These are phyloP conservation scores for Phytophthora europaea DNA, from an alignment of 352 stramenopile species.

Conservation along the genomic window DNA sequence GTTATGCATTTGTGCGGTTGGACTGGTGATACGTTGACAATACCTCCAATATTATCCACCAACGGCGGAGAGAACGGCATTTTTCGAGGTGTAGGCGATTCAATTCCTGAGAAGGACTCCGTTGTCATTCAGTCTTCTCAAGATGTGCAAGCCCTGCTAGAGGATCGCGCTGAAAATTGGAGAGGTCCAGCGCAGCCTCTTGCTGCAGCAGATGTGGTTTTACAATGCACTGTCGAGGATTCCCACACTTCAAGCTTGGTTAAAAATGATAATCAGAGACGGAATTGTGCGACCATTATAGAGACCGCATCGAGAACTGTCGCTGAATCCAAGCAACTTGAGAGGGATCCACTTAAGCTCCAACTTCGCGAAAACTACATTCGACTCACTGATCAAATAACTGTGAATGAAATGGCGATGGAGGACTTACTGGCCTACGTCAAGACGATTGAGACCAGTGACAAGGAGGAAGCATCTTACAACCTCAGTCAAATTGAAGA, in stretches of 20 bases:
- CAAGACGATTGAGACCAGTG: not conserved
- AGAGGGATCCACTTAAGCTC: not conserved
- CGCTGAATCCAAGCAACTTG: not conserved
- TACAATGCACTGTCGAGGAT: not conserved
- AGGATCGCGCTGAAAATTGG: not conserved
- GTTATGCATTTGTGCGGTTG: not conserved
- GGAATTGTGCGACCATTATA: not conserved
- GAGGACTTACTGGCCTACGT: slow-evolving; percentile 4
- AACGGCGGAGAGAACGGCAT: too few relatives aligned
- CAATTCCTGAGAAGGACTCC: not conserved
- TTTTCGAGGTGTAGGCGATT: not conserved
- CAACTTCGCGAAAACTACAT: slow-evolving; percentile 4
- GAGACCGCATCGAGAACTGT: not conserved
- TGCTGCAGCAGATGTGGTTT: not conserved
- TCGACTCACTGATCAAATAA: slow-evolving; percentile 5
- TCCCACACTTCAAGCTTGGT: not conserved
- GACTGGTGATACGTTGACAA: too few relatives aligned
- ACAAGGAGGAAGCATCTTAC: not conserved
- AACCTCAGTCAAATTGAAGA: not conserved
- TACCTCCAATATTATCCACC: too few relatives aligned
- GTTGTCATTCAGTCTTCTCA: not conserved
- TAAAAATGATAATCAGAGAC: not conserved
- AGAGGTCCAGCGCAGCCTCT: not conserved
- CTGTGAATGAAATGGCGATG: slow-evolving; percentile 7
- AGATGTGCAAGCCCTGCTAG: not conserved